These are phyloP conservation scores for Syncephalastrum sp. DNA, from an alignment of 371 early-diverging fungal species.

Conservation along the genomic window DNA sequence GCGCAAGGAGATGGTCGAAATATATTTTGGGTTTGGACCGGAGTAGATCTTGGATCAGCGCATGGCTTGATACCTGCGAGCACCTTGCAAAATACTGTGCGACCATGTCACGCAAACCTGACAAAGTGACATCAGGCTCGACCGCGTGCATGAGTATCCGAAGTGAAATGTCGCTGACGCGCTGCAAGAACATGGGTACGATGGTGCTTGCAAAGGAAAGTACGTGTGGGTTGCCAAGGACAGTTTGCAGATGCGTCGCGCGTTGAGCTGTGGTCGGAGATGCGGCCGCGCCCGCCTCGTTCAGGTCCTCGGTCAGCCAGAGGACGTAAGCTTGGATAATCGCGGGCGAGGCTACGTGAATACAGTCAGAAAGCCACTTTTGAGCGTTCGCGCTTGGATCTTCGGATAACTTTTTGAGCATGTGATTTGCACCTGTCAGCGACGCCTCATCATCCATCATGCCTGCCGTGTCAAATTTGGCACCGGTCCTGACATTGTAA, in stretches of 20 bases:
- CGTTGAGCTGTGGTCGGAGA: too few relatives aligned
- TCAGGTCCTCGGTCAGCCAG: constrained; percentile 21
- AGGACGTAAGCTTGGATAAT: constrained; percentile 24
- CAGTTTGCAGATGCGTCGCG: background rate
- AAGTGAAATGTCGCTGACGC: background rate
- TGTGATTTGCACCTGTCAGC: too few relatives aligned
- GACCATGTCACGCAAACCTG: constrained; percentile 7
- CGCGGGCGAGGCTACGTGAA: constrained; percentile 15
- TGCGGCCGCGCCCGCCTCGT: background rate
- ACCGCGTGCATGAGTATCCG: constrained; percentile 8
- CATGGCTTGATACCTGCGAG: constrained; percentile 24
- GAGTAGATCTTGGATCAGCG: constrained; percentile 18
- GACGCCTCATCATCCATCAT: too few relatives aligned
- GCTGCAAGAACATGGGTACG: constrained; percentile 23
- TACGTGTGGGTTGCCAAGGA: constrained; percentile 8
- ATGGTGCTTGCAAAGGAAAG: constrained; percentile 11
- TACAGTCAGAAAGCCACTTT: constrained; percentile 26
- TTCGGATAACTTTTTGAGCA: too few relatives aligned
- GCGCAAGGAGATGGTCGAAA: constrained; percentile 20
- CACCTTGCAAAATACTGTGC: constrained; percentile 30
- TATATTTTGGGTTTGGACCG: constrained; percentile 22
- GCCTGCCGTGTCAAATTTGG: constrained; percentile 22
- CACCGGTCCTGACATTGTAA: constrained; percentile 27
- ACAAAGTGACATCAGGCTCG: too few relatives aligned
- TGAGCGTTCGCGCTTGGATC: constrained; percentile 1